Evolutionary conservation across 129 eudicot genomes (phyloP).

Genomic region (Artemisia annua): DNA sequence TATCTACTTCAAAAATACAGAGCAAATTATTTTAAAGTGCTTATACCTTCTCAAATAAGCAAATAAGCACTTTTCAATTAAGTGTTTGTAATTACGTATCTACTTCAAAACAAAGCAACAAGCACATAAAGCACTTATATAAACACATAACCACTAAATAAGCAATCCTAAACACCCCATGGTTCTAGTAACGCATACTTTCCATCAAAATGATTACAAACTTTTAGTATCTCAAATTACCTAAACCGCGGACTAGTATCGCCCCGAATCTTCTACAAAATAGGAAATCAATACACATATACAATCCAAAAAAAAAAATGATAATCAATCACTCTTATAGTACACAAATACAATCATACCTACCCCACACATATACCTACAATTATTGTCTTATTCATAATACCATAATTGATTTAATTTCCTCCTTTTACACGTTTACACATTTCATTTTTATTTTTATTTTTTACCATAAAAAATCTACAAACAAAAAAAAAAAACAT

Average conservation of each 20-base stretch:
- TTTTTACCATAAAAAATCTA: not conserved
- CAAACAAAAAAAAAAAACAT: not conserved
- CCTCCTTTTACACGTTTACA: constrained; percentile 35
- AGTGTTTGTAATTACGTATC: too few relatives aligned
- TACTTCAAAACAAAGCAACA: too few relatives aligned
- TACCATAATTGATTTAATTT: not conserved
- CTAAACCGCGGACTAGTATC: not conserved
- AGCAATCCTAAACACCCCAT: too few relatives aligned
- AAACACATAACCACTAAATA: too few relatives aligned
- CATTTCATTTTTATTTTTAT: not conserved
- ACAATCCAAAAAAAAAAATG: not conserved
- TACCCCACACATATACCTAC: constrained; percentile 9
- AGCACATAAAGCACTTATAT: too few relatives aligned
- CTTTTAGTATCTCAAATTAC: not conserved
- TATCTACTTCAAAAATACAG: too few relatives aligned
- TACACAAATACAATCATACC: constrained; percentile 10
- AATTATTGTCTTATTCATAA: not conserved
- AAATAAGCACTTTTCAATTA: too few relatives aligned
- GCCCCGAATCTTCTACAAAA: not conserved
- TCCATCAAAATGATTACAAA: not conserved
- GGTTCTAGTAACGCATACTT: not conserved
- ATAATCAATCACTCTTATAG: not conserved
- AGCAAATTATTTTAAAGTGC: too few relatives aligned
- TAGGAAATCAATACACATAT: not conserved
- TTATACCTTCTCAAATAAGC: too few relatives aligned